phyloP scores from a whole-genome alignment of 2,329 filamentous ascomycete species.

The Diaporthe vaccinii region DNA sequence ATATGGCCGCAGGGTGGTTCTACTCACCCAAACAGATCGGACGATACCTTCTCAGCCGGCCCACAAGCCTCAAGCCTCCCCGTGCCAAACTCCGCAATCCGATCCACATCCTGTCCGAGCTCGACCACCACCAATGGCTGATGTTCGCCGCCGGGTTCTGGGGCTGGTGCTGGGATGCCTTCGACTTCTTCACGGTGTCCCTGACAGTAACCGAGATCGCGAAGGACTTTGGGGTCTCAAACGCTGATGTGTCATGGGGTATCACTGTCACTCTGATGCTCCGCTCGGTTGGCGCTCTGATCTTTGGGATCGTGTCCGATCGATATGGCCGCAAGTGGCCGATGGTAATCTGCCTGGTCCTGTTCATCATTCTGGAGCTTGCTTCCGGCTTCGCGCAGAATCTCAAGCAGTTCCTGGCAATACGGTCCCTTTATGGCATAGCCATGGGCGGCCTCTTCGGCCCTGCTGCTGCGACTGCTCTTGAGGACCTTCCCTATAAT shows the following conservation, averaged over 20 bases:
- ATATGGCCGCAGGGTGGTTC: slow-evolving; percentile 24
- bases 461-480: slow-evolving; percentile 82
- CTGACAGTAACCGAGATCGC: slow-evolving; percentile 55
- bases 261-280: slow-evolving; percentile 56
- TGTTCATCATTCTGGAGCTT: slow-evolving; percentile 31
- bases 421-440: slow-evolving; percentile 80
- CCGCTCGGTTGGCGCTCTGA: slow-evolving; percentile 48
- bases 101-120: neutral
- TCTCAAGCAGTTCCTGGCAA: slow-evolving; percentile 80
- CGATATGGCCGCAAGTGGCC: slow-evolving; percentile 47
- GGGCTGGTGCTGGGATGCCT: slow-evolving; percentile 55
- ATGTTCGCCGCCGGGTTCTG: slow-evolving; percentile 28
- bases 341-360: slow-evolving; percentile 26
- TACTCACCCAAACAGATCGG: slow-evolving; percentile 16
- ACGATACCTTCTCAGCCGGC: neutral
- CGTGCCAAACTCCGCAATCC: slow-evolving; percentile 26
- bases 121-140: slow-evolving; percentile 23
- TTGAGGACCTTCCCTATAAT: slow-evolving; percentile 79
- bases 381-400: slow-evolving; percentile 74
- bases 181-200: slow-evolving; percentile 60
- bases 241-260: slow-evolving; percentile 57
- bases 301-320: slow-evolving; percentile 48
- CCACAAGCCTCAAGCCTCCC: slow-evolving; percentile 6
- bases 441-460: slow-evolving; percentile 88
- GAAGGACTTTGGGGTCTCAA: slow-evolving; percentile 52